Conservation (phyloP, 352 stramenopile genomes). For the Phytophthora sp. region DNA sequence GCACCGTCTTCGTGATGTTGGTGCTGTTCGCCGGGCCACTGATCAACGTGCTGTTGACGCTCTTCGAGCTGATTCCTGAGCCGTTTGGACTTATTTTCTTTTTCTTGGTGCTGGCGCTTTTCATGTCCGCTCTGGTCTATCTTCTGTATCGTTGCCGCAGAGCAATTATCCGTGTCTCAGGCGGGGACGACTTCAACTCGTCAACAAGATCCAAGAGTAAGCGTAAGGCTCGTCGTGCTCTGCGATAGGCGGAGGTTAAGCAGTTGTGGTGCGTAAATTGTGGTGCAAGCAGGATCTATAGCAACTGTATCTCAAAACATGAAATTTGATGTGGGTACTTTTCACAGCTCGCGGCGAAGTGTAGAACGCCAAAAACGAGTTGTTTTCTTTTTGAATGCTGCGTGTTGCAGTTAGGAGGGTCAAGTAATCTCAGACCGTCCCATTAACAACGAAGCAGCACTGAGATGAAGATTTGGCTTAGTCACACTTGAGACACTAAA, state of each 20-base stretch:
- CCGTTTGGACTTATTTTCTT: slow-evolving; percentile 71
- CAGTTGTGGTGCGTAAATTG: neutral
- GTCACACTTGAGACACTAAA: too few species aligned
- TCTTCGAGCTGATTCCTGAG: slow-evolving; percentile 67
- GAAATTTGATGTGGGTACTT: too few species aligned
- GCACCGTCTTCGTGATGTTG: slow-evolving; percentile 56
- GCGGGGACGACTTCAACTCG: slow-evolving; percentile 15
- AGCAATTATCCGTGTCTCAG: slow-evolving; percentile 41
- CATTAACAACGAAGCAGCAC: too few species aligned
- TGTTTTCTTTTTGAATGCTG: too few species aligned
- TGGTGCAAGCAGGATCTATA: too few species aligned
- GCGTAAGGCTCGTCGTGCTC: slow-evolving; percentile 22
- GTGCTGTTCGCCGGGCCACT: slow-evolving; percentile 75
- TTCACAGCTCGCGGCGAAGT: too few species aligned
- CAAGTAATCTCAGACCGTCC: too few species aligned
- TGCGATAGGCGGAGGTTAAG: slow-evolving; percentile 25
- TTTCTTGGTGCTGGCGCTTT: slow-evolving; percentile 40
- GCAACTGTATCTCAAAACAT: too few species aligned
- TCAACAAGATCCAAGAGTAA: slow-evolving; percentile 20
- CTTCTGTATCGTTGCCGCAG: slow-evolving; percentile 63
- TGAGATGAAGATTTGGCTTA: too few species aligned
- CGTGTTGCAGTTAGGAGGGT: too few species aligned
- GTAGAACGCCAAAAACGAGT: too few species aligned
- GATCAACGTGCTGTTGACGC: slow-evolving; percentile 70
- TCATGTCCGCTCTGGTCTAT: slow-evolving; percentile 52